Conservation (phyloP, 306 rosid species). For the Prunus dulcis region DNA sequence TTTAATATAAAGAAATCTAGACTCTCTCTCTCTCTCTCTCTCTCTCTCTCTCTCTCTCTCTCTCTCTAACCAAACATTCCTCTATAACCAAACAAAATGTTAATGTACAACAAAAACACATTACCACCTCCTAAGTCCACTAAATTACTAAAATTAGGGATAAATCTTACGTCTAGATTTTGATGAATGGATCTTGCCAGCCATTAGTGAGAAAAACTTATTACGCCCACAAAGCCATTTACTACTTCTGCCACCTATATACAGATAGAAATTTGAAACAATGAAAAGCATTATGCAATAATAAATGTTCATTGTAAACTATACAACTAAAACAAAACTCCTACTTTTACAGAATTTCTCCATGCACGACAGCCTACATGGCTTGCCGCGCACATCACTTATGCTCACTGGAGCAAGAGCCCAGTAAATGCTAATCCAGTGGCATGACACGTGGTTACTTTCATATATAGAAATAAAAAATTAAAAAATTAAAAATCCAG, state of each 20-base stretch:
- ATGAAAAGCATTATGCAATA: background rate
- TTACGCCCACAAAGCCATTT: constrained; percentile 42
- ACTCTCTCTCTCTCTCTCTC: too few species aligned
- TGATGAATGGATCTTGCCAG: constrained; percentile 30
- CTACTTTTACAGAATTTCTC: background rate
- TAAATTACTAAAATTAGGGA: background rate
- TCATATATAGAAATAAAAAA: too few species aligned
- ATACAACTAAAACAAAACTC: background rate
- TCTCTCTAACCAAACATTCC: background rate
- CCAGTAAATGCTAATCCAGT: background rate
- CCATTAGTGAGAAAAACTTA: constrained; percentile 36
- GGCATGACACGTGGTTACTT: background rate
- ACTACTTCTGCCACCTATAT: constrained; percentile 33
- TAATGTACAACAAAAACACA: background rate
- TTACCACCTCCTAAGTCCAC: background rate
- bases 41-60: background rate
- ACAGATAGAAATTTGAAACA: constrained; percentile 8
- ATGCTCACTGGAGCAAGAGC: background rate
- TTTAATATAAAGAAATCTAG: background rate
- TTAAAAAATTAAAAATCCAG: background rate
- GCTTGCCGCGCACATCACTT: background rate
- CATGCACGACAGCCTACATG: background rate
- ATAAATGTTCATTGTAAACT: background rate
- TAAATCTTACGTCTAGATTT: constrained; percentile 31
- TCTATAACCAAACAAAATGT: background rate